Base-by-base conservation (phyloP, 2,329 filamentous ascomycete species). In the Paracamarosporium sp. region DNA sequence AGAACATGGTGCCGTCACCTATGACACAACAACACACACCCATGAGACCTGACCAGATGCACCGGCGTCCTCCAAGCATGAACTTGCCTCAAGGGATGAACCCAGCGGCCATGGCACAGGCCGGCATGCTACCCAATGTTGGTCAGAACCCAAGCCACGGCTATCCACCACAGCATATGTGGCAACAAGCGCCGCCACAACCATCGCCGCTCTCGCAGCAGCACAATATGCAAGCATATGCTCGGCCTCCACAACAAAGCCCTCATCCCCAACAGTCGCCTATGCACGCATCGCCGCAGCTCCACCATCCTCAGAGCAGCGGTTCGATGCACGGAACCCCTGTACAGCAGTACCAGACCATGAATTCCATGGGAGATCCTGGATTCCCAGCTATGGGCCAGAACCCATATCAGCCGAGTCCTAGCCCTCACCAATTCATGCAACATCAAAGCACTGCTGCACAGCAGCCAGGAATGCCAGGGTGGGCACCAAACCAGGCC, bases 1-100 rank as follows among this genome's bases (percentile, higher is more conserved):
- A 90, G 70, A 89, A 88, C 36, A 87, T 93, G 72, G 85, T 85
- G 28, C 90, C 92, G 72, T 89, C 91, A 24, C 88, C 88, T 24
- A 87, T 92, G 75, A 87, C 90, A 77, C 84, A 85, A 71, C 88
- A 90, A 79, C 85, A 86, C 62, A 86, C 88, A 35, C 78, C 81
- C 71, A 78, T 86, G 74, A 78, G 82, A 31, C 79, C 85, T 47
- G 82, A 86, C 57, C 85, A 90, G 71, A 86, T 90, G 76, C 88
- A 88, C 67, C 84, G 85, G 64, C 85, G 88, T 66, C 86, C 89
- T 63, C 88, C 89, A 41, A 86, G 85, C 57, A 78, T 82, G 65
- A 72, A 68, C 60, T 76, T 81, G 68, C 73, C 70, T 30, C 67
- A 68, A 53, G 64, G 68, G 9, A 68, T 72, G 65, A 56, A 61